Evolutionary conservation across 2,329 filamentous ascomycete species (phyloP).

Genomic region (Colletotrichum acutatum): DNA sequence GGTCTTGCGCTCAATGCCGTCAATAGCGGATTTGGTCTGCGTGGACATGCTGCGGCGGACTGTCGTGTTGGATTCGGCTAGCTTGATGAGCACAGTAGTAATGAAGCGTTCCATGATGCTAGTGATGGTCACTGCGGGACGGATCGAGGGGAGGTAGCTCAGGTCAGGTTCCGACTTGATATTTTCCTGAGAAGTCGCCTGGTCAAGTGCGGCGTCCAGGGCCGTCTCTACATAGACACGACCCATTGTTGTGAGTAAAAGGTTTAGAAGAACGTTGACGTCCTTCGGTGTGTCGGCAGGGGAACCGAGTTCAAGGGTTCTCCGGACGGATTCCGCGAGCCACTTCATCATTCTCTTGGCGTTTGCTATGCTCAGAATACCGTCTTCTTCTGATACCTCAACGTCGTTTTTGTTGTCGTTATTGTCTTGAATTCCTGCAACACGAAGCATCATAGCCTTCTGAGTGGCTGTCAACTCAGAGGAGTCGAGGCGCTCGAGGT

Average conservation of each 20-base stretch:
- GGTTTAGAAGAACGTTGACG: conserved; percentile 83
- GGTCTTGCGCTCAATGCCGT: conserved; percentile 87
- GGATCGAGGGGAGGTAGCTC: conserved; percentile 81
- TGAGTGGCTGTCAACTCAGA: conserved; percentile 89
- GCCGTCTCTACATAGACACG: conserved; percentile 80
- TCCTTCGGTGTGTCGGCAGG: conserved; percentile 93
- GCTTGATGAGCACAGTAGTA: conserved; percentile 86
- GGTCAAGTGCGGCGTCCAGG: conserved; percentile 77
- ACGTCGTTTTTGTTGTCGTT: conserved; percentile 84
- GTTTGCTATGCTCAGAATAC: conserved; percentile 81
- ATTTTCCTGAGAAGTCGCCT: conserved; percentile 80
- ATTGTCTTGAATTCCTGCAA: conserved; percentile 85
- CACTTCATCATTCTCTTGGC: conserved; percentile 99
- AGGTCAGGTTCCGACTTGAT: conserved; percentile 89
- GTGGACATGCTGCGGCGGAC: conserved; percentile 92
- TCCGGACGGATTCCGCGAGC: conserved; percentile 93
- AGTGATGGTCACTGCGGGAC: conserved; percentile 86
- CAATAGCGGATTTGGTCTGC: conserved; percentile 77
- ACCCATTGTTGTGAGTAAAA: conserved; percentile 88
- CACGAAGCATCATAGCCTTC: conserved; percentile 87
- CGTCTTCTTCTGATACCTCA: conserved; percentile 91
- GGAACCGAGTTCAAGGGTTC: conserved; percentile 90
- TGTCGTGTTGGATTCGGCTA: conserved; percentile 90
- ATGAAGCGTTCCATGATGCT: conserved; percentile 95
- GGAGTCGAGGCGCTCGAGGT: conserved; percentile 88